These are phyloP conservation scores for Hypoxylon sp. DNA, from an alignment of 2,329 filamentous ascomycete species.

Conservation along the genomic window DNA sequence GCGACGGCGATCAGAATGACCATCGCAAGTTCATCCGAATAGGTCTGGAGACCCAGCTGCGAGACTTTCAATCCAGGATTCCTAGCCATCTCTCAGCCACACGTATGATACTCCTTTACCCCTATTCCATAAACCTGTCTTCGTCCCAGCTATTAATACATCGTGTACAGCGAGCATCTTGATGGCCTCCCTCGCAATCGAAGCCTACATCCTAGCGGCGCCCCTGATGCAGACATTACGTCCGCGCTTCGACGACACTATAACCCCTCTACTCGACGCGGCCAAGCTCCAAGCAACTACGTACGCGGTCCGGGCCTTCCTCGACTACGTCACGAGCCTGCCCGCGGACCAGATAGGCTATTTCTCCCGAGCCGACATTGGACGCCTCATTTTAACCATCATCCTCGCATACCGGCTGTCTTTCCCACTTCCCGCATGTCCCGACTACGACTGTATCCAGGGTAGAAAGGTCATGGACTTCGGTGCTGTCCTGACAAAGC, in stretches of 20 bases:
- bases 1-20: slow-evolving; percentile 50
- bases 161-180: slow-evolving; percentile 52
- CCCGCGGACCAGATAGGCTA: slow-evolving; percentile 51
- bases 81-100: slow-evolving; percentile 53
- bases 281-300: slow-evolving; percentile 43
- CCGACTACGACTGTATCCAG: slow-evolving; percentile 57
- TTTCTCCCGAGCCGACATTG: slow-evolving; percentile 63
- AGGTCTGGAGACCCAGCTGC: slow-evolving; percentile 64
- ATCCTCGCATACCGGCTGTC: slow-evolving; percentile 64
- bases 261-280: slow-evolving; percentile 42
- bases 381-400: slow-evolving; percentile 58
- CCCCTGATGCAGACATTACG: slow-evolving; percentile 53
- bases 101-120: slow-evolving; percentile 42
- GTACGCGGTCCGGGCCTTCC: slow-evolving; percentile 51
- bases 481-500: slow-evolving; percentile 57
- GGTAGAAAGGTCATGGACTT: slow-evolving; percentile 61
- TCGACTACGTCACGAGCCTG: slow-evolving; percentile 54
- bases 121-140: background rate
- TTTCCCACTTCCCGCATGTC: slow-evolving; percentile 60
- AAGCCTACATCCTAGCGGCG: slow-evolving; percentile 60
- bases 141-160: slow-evolving; percentile 15
- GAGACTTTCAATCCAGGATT: slow-evolving; percentile 60
- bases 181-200: slow-evolving; percentile 56
- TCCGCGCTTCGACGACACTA: slow-evolving; percentile 29
- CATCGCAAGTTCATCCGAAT: slow-evolving; percentile 62